phyloP scores from a whole-genome alignment of 108 stramenopile genomes.

The Skeletonema costatum region DNA sequence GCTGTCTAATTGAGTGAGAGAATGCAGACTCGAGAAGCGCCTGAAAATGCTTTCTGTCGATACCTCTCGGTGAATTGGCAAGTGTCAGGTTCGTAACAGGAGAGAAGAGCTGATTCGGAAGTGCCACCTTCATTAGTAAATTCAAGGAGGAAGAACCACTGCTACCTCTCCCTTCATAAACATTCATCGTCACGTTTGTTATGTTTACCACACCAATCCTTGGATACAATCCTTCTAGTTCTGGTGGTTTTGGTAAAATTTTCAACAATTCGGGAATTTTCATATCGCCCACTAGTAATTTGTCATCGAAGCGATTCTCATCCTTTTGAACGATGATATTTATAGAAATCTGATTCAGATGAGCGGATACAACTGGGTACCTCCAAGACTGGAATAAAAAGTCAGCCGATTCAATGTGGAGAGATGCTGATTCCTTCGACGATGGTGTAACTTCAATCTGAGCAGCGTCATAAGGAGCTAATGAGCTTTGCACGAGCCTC shows the following conservation, averaged over 20 bases:
- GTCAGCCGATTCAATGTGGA: constrained; percentile 16
- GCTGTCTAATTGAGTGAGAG: constrained; percentile 25
- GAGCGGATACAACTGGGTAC: constrained; percentile 28
- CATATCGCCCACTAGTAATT: constrained; percentile 34
- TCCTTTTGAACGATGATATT: constrained; percentile 28
- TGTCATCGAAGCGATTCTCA: background rate
- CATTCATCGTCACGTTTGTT: constrained; percentile 22
- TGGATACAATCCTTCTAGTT: constrained; percentile 35
- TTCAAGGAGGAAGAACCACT: constrained; percentile 9
- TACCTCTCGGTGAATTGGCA: constrained; percentile 18
- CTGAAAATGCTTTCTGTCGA: constrained; percentile 43
- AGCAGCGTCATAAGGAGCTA: background rate
- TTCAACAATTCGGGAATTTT: constrained; percentile 26
- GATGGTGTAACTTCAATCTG: background rate
- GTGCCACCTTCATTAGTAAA: constrained; percentile 10
- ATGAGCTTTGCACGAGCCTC: background rate
- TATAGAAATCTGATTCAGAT: constrained; percentile 8
- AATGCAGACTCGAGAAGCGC: constrained; percentile 22
- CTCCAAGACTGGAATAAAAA: constrained; percentile 35
- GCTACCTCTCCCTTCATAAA: constrained; percentile 17
- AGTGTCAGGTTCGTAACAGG: constrained; percentile 25
- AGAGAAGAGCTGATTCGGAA: constrained; percentile 33
- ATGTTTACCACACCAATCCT: constrained; percentile 45
- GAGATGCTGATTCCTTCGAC: constrained; percentile 16
- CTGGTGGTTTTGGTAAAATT: constrained; percentile 37